phyloP scores from a whole-genome alignment of 2,329 filamentous ascomycete species.

The Colletotrichum limetticola region DNA sequence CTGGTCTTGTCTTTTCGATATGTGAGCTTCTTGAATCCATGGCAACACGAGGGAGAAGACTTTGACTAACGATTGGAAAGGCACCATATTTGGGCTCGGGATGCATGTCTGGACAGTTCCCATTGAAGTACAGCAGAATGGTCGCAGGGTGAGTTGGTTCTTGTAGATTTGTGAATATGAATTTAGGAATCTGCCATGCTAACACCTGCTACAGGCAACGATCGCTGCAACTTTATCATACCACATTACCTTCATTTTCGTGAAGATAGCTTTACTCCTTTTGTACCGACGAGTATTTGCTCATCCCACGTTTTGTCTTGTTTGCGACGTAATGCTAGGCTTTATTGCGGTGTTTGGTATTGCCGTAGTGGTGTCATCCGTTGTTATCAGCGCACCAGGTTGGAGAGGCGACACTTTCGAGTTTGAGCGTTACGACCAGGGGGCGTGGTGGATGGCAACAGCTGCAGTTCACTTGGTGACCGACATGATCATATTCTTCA shows the following conservation, averaged over 20 bases:
- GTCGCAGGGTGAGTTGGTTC: not conserved
- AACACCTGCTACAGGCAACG: not conserved
- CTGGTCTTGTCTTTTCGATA: not conserved
- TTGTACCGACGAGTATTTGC: constrained; percentile 23
- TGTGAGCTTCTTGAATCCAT: not conserved
- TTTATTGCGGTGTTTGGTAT: constrained; percentile 22
- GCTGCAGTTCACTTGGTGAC: constrained; percentile 17
- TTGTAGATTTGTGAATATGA: too few relatives aligned
- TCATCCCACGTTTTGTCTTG: not conserved
- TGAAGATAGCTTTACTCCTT: constrained; percentile 26
- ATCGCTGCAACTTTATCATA: constrained; percentile 19
- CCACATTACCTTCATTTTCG: constrained; percentile 14
- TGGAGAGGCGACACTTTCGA: constrained; percentile 17
- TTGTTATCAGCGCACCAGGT: constrained; percentile 1
- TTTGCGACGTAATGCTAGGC: constrained; percentile 23
- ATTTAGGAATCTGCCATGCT: not conserved
- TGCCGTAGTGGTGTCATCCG: constrained; percentile 12
- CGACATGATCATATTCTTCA: constrained; percentile 28
- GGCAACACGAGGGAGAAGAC: too few relatives aligned
- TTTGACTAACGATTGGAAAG: not conserved
- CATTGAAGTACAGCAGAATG: not conserved
- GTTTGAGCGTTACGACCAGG: not conserved
- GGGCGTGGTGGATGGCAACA: constrained; percentile 17
- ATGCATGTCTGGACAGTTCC: constrained; percentile 19
- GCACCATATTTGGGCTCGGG: constrained; percentile 9